Base-by-base conservation (phyloP, 148 eudicot genomes). In the Silene latifolia region DNA sequence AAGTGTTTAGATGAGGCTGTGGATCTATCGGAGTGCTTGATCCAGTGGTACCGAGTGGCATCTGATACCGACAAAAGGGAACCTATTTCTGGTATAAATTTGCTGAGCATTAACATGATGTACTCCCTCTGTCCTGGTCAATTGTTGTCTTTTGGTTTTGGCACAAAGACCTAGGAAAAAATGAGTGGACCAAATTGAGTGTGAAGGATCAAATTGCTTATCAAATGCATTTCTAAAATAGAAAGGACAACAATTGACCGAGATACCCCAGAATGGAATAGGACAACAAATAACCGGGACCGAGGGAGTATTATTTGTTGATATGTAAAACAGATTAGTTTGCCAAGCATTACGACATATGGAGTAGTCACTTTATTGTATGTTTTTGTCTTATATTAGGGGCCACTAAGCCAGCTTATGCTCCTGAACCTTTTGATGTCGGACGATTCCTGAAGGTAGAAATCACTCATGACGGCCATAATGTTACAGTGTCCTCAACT, bases 401-500 rank as follows among this genome's bases (percentile, higher is more conserved):
- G 72, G 99, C 98, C 74, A 92, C 85, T 7, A 96, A 96, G 80
- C 70, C 91, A 72, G 80, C 86, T 48, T 96, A 96, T 88, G 98
- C 99, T 82, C 99, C 99, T 8, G 99, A 96, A 80, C 98, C 99
- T 27, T 89, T 82, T 79, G 99, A 96, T 69, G 97, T 89, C 81
- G 94, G 99, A 11, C 83, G 90, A 79, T 73, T 87, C 64, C 80
- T 96, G 81, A 88, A 82, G 78, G 99, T 87, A 71, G 98, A 90
- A 65, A 80, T 96, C 60, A 80, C 76, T 24, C 73, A 72, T 27
- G 82, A 87, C 60, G 88, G 65, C 65, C 89, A 81, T 65, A 83
- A 74, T 71, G 68, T 82, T 72, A 78, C 86, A 25, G 77, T 92
- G 65, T 80, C 90, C 53, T 87, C 99, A 66, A 83, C 91, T 76